These are phyloP conservation scores for Geotrichum restrictum DNA, from an alignment of 1,139 yeast species.

Conservation along the genomic window DNA sequence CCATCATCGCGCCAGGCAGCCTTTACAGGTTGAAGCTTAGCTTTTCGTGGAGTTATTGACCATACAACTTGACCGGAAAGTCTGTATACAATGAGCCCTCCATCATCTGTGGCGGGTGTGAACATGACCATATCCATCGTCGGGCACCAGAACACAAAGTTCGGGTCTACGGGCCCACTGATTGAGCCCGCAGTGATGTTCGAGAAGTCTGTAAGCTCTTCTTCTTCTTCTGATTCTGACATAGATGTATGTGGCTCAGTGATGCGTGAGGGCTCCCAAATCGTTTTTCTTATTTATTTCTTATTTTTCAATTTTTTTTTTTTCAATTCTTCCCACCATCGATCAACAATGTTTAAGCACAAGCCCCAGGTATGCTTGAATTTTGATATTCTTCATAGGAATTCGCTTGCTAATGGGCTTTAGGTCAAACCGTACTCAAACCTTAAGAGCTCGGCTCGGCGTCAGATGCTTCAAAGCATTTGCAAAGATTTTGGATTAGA, in stretches of 20 bases:
- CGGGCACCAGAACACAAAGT: constrained; percentile 53
- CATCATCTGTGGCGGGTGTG: constrained; percentile 41
- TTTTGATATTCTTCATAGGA: neutral
- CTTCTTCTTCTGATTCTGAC: constrained; percentile 6
- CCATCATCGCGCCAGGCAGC: constrained; percentile 43
- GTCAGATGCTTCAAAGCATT: constrained; percentile 52
- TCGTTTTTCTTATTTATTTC: neutral
- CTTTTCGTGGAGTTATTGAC: constrained; percentile 38
- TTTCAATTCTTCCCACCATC: neutral
- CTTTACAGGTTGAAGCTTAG: constrained; percentile 9
- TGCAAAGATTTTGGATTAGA: constrained; percentile 48
- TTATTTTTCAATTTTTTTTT: neutral
- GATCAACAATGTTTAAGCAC: constrained; percentile 54
- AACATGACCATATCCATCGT: constrained; percentile 52
- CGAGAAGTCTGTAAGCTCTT: constrained; percentile 9
- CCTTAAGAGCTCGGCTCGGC: constrained; percentile 75
- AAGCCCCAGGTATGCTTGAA: constrained; percentile 44
- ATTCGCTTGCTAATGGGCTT: constrained; percentile 8
- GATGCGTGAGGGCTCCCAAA: neutral
- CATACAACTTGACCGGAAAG: constrained; percentile 56
- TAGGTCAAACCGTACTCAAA: constrained; percentile 70
- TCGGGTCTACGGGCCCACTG: constrained; percentile 38
- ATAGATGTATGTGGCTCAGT: neutral
- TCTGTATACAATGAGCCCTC: constrained; percentile 51
- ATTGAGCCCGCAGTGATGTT: constrained; percentile 7